Evolutionary conservation across 106 monocot species (phyloP).

Genomic region (Amphibolis antarctica): DNA sequence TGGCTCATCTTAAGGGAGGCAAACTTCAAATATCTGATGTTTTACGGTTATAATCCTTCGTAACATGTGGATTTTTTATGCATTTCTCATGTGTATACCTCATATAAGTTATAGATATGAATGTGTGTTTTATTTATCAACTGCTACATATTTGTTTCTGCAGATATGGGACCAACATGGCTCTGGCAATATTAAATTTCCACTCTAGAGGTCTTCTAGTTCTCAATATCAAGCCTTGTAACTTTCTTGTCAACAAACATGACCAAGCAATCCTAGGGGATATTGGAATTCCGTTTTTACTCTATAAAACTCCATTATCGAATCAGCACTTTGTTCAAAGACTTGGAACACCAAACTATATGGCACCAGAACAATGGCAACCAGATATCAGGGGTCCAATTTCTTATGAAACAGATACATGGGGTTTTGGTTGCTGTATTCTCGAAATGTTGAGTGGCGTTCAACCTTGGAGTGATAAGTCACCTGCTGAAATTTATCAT

Average conservation of each 20-base stretch:
- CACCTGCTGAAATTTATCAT: conserved; percentile 51
- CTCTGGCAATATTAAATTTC: conserved; percentile 51
- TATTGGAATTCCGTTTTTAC: conserved; percentile 63
- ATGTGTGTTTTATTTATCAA: not conserved
- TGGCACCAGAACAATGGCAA: conserved; percentile 97
- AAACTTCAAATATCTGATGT: conserved; percentile 55
- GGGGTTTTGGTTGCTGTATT: conserved; percentile 90
- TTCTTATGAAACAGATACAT: conserved; percentile 80
- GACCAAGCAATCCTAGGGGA: conserved; percentile 62
- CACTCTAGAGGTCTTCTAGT: conserved; percentile 59
- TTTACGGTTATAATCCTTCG: conserved; percentile 35
- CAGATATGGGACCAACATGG: conserved; percentile 77
- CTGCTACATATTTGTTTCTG: not conserved
- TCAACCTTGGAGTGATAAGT: conserved; percentile 53
- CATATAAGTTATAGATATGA: not conserved
- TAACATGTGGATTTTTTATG: not conserved
- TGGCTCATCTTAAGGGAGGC: conserved; percentile 65
- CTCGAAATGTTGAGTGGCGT: conserved; percentile 80
- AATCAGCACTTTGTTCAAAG: conserved; percentile 40
- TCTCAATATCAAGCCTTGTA: conserved; percentile 80
- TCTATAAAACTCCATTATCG: conserved; percentile 33
- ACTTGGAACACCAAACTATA: conserved; percentile 75
- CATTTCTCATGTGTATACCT: not conserved
- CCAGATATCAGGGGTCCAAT: conserved; percentile 69
- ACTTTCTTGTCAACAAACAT: conserved; percentile 65